These are phyloP conservation scores for Mycena venus DNA, from an alignment of 768 basidiomycete species.

Conservation along the genomic window DNA sequence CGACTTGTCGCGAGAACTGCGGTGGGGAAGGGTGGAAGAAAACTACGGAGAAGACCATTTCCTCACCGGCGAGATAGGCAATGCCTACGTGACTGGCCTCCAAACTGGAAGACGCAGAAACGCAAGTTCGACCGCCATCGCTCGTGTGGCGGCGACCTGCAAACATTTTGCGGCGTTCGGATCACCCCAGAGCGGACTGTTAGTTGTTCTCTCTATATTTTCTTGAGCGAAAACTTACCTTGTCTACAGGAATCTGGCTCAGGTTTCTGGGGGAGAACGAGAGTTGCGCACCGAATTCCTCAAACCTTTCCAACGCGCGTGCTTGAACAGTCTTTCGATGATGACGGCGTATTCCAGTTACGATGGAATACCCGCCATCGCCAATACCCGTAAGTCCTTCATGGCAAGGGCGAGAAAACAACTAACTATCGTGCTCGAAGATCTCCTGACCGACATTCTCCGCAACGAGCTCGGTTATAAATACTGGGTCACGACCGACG, in stretches of 20 bases:
- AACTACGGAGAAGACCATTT: constrained; percentile 77
- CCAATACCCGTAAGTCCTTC: constrained; percentile 66
- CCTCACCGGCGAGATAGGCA: constrained; percentile 71
- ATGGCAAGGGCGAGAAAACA: not conserved
- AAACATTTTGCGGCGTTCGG: constrained; percentile 83
- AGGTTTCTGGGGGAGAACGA: constrained; percentile 76
- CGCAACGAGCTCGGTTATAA: constrained; percentile 76
- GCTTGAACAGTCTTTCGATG: constrained; percentile 68
- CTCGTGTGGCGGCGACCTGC: constrained; percentile 76
- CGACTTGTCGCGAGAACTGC: constrained; percentile 73
- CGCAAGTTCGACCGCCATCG: constrained; percentile 65
- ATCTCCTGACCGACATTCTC: constrained; percentile 70
- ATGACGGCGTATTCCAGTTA: constrained; percentile 83
- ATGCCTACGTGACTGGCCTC: constrained; percentile 73
- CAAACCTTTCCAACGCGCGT: constrained; percentile 74
- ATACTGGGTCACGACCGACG: constrained; percentile 75
- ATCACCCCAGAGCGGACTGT: constrained; percentile 78
- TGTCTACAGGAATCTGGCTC: constrained; percentile 70
- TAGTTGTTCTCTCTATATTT: constrained; percentile 40
- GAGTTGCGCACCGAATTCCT: constrained; percentile 73
- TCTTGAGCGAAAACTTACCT: not conserved
- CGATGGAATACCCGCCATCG: constrained; percentile 73
- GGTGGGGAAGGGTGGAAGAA: constrained; percentile 82
- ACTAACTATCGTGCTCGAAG: constrained; percentile 44
- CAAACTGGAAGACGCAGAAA: constrained; percentile 70